Evolutionary conservation across 2,329 filamentous ascomycete species (phyloP), one percentile per base, ranked within the genome.

Genomic region (Drechslerella coelobrocha): DNA sequence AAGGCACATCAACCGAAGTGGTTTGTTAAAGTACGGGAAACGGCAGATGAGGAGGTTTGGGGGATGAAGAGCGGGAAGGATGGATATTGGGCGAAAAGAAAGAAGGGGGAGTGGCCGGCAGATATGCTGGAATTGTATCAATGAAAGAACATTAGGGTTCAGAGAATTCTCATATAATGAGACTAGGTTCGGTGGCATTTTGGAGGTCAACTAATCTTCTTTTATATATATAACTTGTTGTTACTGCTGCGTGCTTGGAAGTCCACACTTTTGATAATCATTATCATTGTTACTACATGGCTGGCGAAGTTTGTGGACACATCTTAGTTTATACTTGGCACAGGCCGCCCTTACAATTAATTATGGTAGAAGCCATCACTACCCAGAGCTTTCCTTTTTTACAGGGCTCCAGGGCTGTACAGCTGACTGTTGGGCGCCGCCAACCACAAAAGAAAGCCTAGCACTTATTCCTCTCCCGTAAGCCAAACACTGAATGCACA

Each of bases 11-110:
- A 81, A 74, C 90, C 94, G 4, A 84, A 85, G 74, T 99, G 93
- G 92, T 99, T 99, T 78, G 85, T 87, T 56, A 88, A 85, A 79
- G 86, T 89, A 7, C 81, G 81, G 10, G 81, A 80, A 51, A 82
- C 82, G 47, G 82, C 83, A n/a, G 82, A 84, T 23, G 88, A 89
- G 77, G 87, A 89, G 77, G 82, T 89, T 9, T 90, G 90, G 90
- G 84, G 86, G 76, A 79, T 96, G 73, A 94, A 88, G 81, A 82
- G 82, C 1, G 91, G 92, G 19, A 92, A 89, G 79, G 91, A 95
- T 17, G 88, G 91, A 7, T 99, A 99, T 80, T 99, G 94, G 94
- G 92, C 96, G 77, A 88, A 91, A 79, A 85, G 93, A 71, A 84
- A 82, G 1, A 85, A 81, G 73, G 88, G 88, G 0, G 82, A 82